A percentile compares a stretch with the other conserved stretches of the same genome.
These are phyloP conservation scores for Plasmodium sp. DNA, from an alignment of 169 alveolate species.

Conservation along the genomic window DNA sequence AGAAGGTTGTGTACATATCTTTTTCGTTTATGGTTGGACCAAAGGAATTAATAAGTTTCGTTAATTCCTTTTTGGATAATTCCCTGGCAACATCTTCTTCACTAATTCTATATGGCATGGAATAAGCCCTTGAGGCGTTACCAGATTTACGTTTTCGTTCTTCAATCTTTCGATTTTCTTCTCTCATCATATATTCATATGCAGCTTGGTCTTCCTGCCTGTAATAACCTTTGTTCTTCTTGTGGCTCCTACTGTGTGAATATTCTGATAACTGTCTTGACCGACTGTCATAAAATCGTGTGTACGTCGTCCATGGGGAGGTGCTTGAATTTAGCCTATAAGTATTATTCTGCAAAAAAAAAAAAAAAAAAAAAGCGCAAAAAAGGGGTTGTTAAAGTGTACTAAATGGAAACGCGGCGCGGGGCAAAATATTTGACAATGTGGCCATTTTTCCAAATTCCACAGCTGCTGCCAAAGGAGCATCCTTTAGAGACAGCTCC, in stretches of 20 bases:
- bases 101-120: not conserved
- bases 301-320: not conserved
- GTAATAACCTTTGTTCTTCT: not conserved
- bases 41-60: not conserved
- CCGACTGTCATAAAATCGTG: not conserved
- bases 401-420: not conserved
- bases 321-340: not conserved
- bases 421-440: not conserved
- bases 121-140: not conserved
- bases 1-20: not conserved
- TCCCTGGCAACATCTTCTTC: not conserved
- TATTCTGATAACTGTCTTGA: not conserved
- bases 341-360: not conserved
- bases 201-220: not conserved
- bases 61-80: not conserved
- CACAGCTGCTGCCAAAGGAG: not conserved
- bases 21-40: not conserved
- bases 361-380: not conserved
- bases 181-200: not conserved
- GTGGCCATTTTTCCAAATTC: not conserved
- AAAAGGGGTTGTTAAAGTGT: not conserved
- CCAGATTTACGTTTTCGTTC: not conserved
- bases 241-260: no score
- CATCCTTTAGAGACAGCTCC: not conserved
- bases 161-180: not conserved